These are phyloP conservation scores for Fusarium sp. DNA, from an alignment of 2,329 filamentous ascomycete species.

Conservation along the genomic window DNA sequence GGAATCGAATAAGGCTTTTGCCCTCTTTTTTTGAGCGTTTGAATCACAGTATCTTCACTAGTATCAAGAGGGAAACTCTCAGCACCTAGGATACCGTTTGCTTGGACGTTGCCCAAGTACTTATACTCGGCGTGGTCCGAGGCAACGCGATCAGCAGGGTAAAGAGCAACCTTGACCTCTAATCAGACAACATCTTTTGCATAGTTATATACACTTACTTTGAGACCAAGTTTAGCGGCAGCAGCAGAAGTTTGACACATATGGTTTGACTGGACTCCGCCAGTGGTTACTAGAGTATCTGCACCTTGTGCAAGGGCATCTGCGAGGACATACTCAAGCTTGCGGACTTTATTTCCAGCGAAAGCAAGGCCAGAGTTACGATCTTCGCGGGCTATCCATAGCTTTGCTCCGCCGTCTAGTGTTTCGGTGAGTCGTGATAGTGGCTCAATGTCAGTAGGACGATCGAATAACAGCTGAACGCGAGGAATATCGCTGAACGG, in stretches of 20 bases:
- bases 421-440: conserved; percentile 16
- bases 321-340: conserved; percentile 33
- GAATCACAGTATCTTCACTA: conserved; percentile 4
- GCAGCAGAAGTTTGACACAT: conserved; percentile 38
- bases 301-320: conserved; percentile 27
- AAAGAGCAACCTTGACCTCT: conserved; percentile 20
- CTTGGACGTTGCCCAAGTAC: conserved; percentile 29
- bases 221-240: conserved; percentile 25
- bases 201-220: background rate
- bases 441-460: conserved; percentile 26
- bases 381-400: conserved; percentile 34
- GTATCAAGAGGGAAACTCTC: conserved; percentile 27
- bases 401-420: background rate
- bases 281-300: conserved; percentile 32
- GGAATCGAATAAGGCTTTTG: conserved; percentile 27
- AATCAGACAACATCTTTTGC: background rate
- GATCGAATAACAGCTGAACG: conserved; percentile 27
- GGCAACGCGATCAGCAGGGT: conserved; percentile 13
- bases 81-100: conserved; percentile 23
- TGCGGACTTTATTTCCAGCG: conserved; percentile 32
- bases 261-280: conserved; percentile 32
- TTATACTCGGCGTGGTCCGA: conserved; percentile 21
- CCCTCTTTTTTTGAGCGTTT: conserved; percentile 8
- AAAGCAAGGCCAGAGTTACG: conserved; percentile 38
- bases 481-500: conserved; percentile 25